A percentile compares a stretch with the other conserved stretches of the same genome.
Evolutionary conservation across 1,284 basidiomycete species (phyloP).

Genomic region (Moniliophthora roreri): DNA sequence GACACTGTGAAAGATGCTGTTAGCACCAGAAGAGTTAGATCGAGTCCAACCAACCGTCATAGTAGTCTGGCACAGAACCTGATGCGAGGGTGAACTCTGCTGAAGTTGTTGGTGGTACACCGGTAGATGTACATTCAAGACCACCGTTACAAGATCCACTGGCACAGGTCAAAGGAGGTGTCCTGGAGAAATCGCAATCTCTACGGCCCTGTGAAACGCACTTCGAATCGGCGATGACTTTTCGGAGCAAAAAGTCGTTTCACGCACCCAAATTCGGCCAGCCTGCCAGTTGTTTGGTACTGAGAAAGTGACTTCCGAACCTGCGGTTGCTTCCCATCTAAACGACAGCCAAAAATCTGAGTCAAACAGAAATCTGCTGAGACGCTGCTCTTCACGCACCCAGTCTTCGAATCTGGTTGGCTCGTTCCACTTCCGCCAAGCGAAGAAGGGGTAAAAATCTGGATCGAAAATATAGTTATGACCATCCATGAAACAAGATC

Average conservation of each 20-base stretch:
- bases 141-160: not conserved
- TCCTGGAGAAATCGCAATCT: not conserved
- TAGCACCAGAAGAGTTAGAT: too few species aligned
- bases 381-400: not conserved
- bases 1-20: not conserved
- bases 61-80: not conserved
- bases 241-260: not conserved
- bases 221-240: not conserved
- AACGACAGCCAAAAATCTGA: not conserved
- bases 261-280: not conserved
- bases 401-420: not conserved
- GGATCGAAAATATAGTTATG: not conserved
- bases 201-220: not conserved
- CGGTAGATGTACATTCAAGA: not conserved
- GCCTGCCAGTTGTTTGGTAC: not conserved
- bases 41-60: not conserved
- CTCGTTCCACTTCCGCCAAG: not conserved
- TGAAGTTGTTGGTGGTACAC: not conserved
- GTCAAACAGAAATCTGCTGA: not conserved
- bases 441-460: not conserved
- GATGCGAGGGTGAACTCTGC: not conserved
- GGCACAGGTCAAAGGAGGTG: not conserved
- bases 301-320: not conserved
- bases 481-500: too few species aligned
- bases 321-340: not conserved